Evolutionary conservation across 202 grass and related monocot genomes (phyloP).

Genomic region (Miscanthus sacchariflorus): DNA sequence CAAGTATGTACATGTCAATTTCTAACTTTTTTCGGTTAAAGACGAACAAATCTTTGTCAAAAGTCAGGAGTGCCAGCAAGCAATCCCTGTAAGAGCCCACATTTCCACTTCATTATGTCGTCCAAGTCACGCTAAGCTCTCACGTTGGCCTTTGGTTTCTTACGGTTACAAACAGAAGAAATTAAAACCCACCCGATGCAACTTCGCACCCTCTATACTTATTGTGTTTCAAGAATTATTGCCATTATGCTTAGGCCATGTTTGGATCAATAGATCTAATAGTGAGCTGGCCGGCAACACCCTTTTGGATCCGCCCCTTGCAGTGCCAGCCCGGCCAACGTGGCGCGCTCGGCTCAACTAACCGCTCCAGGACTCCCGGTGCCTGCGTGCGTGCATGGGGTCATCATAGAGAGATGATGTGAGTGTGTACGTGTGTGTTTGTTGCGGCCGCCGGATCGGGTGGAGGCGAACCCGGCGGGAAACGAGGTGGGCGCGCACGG

Average conservation of each 20-base stretch:
- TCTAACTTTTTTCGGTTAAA: neutral
- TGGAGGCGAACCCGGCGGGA: slow-evolving; percentile 1
- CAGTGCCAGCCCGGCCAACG: neutral
- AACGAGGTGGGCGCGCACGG: slow-evolving; percentile 27
- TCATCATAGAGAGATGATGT: no score
- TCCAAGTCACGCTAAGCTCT: slow-evolving; percentile 43
- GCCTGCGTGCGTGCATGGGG: no score
- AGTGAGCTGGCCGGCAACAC: no score
- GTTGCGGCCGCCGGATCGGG: neutral
- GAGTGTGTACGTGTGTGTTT: neutral
- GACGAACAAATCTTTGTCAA: slow-evolving; percentile 44
- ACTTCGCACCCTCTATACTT: no score
- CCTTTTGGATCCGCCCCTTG: no score
- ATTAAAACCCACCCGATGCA: neutral
- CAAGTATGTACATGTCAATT: neutral
- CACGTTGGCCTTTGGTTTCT: slow-evolving; percentile 35
- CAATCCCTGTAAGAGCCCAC: slow-evolving; percentile 41
- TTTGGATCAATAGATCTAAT: no score
- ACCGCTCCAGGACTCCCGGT: no score
- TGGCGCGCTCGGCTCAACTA: neutral
- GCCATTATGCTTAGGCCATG: no score
- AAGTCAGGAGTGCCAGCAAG: slow-evolving; percentile 43
- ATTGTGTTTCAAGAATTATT: neutral
- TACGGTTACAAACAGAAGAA: slow-evolving; percentile 12
- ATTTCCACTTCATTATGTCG: slow-evolving; percentile 48